A percentile compares a stretch with the other conserved stretches of the same genome.
Evolutionary conservation across 2,329 filamentous ascomycete species (phyloP).

Genomic region (Huntiella omanensis): DNA sequence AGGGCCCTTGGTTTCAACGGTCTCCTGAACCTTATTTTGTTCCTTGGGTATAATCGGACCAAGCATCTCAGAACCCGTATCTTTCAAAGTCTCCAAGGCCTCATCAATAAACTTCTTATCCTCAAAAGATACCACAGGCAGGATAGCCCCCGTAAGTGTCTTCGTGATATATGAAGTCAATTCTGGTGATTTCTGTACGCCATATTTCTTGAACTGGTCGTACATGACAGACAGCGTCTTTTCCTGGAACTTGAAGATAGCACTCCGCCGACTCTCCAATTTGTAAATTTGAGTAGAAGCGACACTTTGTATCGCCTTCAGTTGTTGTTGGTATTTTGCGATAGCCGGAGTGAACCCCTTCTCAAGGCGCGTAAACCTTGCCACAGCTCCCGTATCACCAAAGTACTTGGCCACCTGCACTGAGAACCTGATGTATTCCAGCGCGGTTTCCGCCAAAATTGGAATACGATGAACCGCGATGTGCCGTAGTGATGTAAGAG

Average conservation of each 20-base stretch:
- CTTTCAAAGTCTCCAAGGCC: too few relatives aligned
- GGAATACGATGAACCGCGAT: conserved; percentile 9
- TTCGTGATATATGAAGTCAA: too few relatives aligned
- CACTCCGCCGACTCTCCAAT: conserved; percentile 2
- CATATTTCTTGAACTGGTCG: not conserved
- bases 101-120: too few relatives aligned
- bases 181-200: too few relatives aligned
- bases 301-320: conserved; percentile 1
- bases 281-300: not conserved
- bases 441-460: conserved; percentile 1
- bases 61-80: too few relatives aligned
- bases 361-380: not conserved
- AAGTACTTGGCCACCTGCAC: conserved; percentile 4
- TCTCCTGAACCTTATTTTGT: too few relatives aligned
- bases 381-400: not conserved
- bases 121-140: too few relatives aligned
- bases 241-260: conserved; percentile 3
- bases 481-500: conserved; percentile 6
- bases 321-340: not conserved
- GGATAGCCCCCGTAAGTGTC: too few relatives aligned
- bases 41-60: too few relatives aligned
- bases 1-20: too few relatives aligned
- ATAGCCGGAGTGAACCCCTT: not conserved
- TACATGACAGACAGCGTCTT: conserved; percentile 1
- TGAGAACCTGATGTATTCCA: conserved; percentile 1